Evolutionary conservation across 768 basidiomycete species (phyloP).

Genomic region (Serendipita sp.): DNA sequence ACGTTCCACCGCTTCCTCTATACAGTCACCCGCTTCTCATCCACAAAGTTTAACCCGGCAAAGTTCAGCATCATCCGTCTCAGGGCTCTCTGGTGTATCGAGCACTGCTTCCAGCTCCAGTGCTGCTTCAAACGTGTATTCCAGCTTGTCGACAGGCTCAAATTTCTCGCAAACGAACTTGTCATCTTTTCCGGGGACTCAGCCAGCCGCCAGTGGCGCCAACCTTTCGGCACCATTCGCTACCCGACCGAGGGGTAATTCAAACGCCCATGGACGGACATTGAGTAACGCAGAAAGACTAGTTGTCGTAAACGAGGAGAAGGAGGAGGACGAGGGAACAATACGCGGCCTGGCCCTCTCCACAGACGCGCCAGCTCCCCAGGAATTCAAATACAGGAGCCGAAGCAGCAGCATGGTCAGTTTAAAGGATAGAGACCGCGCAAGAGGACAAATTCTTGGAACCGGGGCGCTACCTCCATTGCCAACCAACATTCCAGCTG

Average conservation of each 20-base stretch:
- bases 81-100: background rate
- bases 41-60: background rate
- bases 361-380: background rate
- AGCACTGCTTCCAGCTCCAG: background rate
- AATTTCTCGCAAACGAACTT: background rate
- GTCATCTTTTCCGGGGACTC: background rate
- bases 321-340: constrained; percentile 23
- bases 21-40: background rate
- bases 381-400: background rate
- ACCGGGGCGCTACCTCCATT: background rate
- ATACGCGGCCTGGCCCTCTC: background rate
- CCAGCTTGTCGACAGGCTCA: background rate
- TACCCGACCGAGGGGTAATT: constrained; percentile 31
- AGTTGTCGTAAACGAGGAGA: constrained; percentile 48
- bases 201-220: background rate
- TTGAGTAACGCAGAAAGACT: constrained; percentile 41
- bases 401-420: constrained; percentile 5
- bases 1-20: background rate
- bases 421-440: background rate
- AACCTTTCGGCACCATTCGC: background rate
- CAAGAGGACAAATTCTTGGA: background rate
- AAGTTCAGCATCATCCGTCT: constrained; percentile 2
- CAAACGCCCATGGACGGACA: constrained; percentile 35
- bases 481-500: background rate
- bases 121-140: background rate